Percentiles rank a stretch among this genome's conserved stretches.
Evolutionary conservation across 306 rosid species (phyloP).

Genomic region (Castanea crenata): DNA sequence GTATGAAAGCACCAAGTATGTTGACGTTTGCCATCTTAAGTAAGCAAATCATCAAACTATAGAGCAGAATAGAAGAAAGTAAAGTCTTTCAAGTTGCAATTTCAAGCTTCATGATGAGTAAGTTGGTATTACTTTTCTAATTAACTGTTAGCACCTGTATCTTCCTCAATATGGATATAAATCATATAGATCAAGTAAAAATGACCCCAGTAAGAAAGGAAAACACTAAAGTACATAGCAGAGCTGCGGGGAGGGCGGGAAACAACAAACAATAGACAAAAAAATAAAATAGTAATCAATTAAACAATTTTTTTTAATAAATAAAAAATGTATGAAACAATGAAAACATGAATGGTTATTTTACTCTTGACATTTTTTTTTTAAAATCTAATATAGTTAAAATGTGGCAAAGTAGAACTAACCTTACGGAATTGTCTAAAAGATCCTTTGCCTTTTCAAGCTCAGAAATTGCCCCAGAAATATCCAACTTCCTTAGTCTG

Average conservation of each 20-base stretch:
- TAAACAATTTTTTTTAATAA: no score
- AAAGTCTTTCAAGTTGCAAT: background rate
- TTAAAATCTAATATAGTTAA: conserved; percentile 11
- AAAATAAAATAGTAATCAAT: background rate
- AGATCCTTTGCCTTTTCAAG: conserved; percentile 55
- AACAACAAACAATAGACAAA: background rate
- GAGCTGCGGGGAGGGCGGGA: no score
- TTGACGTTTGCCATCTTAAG: background rate
- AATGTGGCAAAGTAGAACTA: conserved; percentile 15
- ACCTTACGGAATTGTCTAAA: conserved; percentile 66
- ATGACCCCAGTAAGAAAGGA: background rate
- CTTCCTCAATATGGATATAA: background rate
- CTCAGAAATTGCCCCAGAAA: conserved; percentile 47
- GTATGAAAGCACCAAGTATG: no score
- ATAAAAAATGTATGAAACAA: background rate
- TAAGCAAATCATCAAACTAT: background rate
- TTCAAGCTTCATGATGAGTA: background rate
- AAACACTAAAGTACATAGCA: background rate
- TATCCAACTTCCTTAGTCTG: conserved; percentile 38
- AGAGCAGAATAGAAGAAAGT: background rate
- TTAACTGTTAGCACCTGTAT: background rate
- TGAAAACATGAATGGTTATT: background rate
- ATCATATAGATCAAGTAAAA: background rate
- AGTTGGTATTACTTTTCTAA: background rate
- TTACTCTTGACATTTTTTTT: background rate